Evolutionary conservation across 2,329 filamentous ascomycete species (phyloP), one percentile per base, ranked within the genome.

Genomic region (Nigrospora osmanthi): DNA sequence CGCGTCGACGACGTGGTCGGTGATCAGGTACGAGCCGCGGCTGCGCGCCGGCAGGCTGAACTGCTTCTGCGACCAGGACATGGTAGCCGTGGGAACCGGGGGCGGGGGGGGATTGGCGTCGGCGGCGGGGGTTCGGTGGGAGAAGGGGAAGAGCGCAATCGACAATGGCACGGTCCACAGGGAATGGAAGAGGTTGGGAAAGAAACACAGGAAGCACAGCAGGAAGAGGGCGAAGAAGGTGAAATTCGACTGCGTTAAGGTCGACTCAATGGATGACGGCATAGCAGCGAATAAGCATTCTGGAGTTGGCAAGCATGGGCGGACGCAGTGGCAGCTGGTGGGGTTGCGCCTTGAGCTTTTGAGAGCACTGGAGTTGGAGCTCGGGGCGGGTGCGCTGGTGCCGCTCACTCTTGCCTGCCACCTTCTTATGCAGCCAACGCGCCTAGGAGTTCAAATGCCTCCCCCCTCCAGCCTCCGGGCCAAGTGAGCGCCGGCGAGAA

Each of bases 21-120:
- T 96, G 57, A 97, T 77, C 48, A 97, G 85, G 70, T 96, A 96
- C 43, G 82, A 88, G 62, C 93, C 93, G 49, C 90, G 83, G 38
- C 82, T 79, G 60, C 80, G 78, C 16, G 87, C 61, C 42, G 89
- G 87, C 13, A 97, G 82, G 1, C 81, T 80, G 68, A 97, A 82
- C 42, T 83, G 78, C 65, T 93, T 95, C 68, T 96, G 91, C 56
- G 76, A 80, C 87, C 88, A 95, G 50, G 81, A 87, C 57, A 78
- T 74, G 78, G 82, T 81, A 47, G 58, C 65, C 48, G 53, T 45
- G 34, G 51, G 39, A 42, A 40, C 28, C 9, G 19, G 44, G 28
- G 37, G 33, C 35, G 34, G 40, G 17, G 44, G 10, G 48, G 43
- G 37, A 47, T 49, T 35, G 45, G 46, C 31, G 31, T 42, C 36